A percentile compares a stretch with the other conserved stretches of the same genome.
Evolutionary conservation across 768 basidiomycete genomes (phyloP).

Genomic region (Tulasnella sp.): DNA sequence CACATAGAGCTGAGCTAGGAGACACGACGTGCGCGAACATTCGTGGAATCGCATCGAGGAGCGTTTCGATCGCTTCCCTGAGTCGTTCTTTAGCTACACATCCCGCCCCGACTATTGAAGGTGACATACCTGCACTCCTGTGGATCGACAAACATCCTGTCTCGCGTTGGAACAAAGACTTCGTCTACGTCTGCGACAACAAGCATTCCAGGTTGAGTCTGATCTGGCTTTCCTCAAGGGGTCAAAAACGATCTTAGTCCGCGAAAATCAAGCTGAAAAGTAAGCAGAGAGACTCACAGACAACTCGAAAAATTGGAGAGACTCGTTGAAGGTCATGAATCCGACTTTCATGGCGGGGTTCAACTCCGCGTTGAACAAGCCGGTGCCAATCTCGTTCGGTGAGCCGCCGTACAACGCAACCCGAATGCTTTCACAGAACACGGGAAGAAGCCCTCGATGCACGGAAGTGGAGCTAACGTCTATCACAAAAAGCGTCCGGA

Average conservation of each 20-base stretch:
- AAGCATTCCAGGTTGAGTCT: slow-evolving; percentile 58
- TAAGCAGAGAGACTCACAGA: slow-evolving; percentile 46
- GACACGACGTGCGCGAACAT: slow-evolving; percentile 53
- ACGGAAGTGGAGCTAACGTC: slow-evolving; percentile 74
- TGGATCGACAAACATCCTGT: slow-evolving; percentile 75
- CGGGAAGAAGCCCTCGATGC: slow-evolving; percentile 62
- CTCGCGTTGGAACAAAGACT: slow-evolving; percentile 72
- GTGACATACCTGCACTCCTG: slow-evolving; percentile 58
- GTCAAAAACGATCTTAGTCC: slow-evolving; percentile 31
- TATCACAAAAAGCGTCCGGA: slow-evolving; percentile 80
- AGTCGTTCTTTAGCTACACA: not conserved
- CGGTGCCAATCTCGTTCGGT: slow-evolving; percentile 41
- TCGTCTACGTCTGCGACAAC: slow-evolving; percentile 90
- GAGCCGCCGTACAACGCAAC: slow-evolving; percentile 61
- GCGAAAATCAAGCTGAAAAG: not conserved
- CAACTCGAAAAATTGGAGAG: slow-evolving; percentile 85
- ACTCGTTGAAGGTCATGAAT: slow-evolving; percentile 75
- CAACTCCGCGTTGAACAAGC: slow-evolving; percentile 36
- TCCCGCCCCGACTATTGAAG: not conserved
- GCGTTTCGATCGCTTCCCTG: slow-evolving; percentile 59
- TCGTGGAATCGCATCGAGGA: slow-evolving; percentile 62
- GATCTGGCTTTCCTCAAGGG: slow-evolving; percentile 40
- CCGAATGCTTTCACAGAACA: slow-evolving; percentile 61
- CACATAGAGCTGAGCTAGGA: slow-evolving; percentile 67
- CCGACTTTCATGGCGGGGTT: slow-evolving; percentile 51